Conservation (phyloP, 139 green algal species). For the Choricystis sp. region DNA sequence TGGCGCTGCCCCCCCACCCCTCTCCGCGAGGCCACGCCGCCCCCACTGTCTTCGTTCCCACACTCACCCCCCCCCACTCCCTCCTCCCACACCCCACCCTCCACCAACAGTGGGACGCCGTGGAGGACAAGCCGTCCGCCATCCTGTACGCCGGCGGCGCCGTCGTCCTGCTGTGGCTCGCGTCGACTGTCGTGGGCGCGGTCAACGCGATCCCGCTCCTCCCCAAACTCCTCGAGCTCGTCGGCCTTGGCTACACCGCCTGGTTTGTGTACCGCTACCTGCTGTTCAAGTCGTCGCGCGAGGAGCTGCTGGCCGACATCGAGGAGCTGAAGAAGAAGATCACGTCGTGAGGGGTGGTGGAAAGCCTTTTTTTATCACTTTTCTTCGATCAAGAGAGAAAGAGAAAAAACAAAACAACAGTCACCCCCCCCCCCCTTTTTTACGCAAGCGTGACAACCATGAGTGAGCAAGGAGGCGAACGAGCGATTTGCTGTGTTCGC, state of each 20-base stretch:
- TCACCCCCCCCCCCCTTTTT: too few species aligned
- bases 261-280: conserved; percentile 70
- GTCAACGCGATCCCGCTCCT: conserved; percentile 88
- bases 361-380: too few species aligned
- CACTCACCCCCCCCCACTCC: neutral
- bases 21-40: neutral
- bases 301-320: conserved; percentile 86
- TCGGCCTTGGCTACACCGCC: conserved; percentile 85
- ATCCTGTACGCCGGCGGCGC: conserved; percentile 68
- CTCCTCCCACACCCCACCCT: neutral
- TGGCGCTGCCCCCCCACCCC: neutral
- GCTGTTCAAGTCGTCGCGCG: conserved; percentile 87
- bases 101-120: conserved; percentile 32
- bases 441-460: too few species aligned
- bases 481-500: too few species aligned
- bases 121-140: conserved; percentile 68
- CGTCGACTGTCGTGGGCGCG: conserved; percentile 68
- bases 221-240: conserved; percentile 95
- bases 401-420: too few species aligned
- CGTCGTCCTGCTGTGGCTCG: conserved; percentile 76
- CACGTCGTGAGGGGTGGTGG: too few species aligned
- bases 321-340: conserved; percentile 93
- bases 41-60: neutral
- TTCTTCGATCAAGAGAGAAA: too few species aligned
- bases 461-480: too few species aligned